Conservation (phyloP, 495 filamentous ascomycete genomes). For the Cercophora sp. region DNA sequence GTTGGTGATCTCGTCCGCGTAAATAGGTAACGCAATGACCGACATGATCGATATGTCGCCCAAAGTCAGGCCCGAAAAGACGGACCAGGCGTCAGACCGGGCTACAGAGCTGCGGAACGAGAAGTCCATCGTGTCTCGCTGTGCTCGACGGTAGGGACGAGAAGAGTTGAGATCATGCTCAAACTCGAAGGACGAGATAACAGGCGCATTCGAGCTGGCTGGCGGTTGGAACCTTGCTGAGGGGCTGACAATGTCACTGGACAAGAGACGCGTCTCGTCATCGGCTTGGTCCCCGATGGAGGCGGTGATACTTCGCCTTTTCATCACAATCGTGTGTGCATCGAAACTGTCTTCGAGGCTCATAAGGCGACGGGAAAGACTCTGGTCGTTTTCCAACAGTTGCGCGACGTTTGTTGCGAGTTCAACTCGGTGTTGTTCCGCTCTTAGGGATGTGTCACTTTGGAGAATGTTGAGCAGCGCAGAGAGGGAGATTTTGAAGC, state of each 20-base stretch:
- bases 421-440: constrained; percentile 9
- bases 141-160: constrained; percentile 16
- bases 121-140: constrained; percentile 21
- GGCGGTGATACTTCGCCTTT: background rate
- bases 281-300: background rate
- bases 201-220: background rate
- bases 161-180: constrained; percentile 21
- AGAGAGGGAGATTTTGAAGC: constrained; percentile 19
- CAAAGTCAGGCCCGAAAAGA: constrained; percentile 17
- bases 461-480: constrained; percentile 18
- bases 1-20: constrained; percentile 17
- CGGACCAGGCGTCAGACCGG: constrained; percentile 13
- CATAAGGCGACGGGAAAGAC: constrained; percentile 14
- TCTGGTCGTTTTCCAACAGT: constrained; percentile 9
- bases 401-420: constrained; percentile 9
- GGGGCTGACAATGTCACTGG: background rate
- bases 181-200: constrained; percentile 5
- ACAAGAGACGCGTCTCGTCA: background rate
- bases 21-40: constrained; percentile 20
- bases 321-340: constrained; percentile 1
- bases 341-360: constrained; percentile 16
- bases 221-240: background rate
- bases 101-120: constrained; percentile 20
- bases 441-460: constrained; percentile 12
- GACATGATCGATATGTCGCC: constrained; percentile 19